Base-by-base conservation (phyloP, 345 rosid genomes). In the Aurinia saxatilis region DNA sequence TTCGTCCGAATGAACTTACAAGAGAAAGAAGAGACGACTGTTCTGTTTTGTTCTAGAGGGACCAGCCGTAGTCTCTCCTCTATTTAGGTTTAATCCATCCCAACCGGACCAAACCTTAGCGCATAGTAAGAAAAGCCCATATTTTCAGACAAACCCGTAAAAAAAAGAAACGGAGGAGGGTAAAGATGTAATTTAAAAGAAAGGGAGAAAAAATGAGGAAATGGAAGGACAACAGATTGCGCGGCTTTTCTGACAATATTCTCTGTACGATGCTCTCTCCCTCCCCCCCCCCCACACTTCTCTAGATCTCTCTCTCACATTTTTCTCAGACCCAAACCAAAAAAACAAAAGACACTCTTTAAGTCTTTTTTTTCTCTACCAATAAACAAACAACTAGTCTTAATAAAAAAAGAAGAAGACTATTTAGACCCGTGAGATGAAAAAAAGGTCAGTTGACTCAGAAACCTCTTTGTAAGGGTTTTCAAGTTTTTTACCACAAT, bases 171-270 rank as follows among this genome's bases (percentile, higher is more conserved):
- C 1, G 9, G 2, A 13, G 11, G 36, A 64, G 75, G 70, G 60
- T 18, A 50, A 25, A 65, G 12, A 41, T 0, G 75, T 63, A 63
- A 57, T 33, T 12, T 10, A 13, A 3, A 25, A 13, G 21, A 35
- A 17, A 29, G 13, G 30, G 53, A 9, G n/a, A n/a, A n/a, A n/a
- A 55, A 12, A 25, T 36, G 54, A 49, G 11, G 52, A 62, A 71
- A 62, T 48, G 56, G 63, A 33, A 63, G 45, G 29, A 40, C 10
- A 40, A 19, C 39, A 70, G 63, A 54, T 63, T 40, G 53, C 58
- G 70, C 65, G 70, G 70, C 70, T 58, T 71, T 71, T 42, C 90
- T 83, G 93, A 86, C 90, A 86, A 78, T 83, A 83, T 81, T 81
- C 87, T 80, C 85, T 86, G 77, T 49, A 60, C 67, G 46, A 69